Evolutionary conservation across 1,284 basidiomycete genomes (phyloP), one percentile per base, ranked within the genome.

Genomic region (Pyrrhoderma lamaoense): DNA sequence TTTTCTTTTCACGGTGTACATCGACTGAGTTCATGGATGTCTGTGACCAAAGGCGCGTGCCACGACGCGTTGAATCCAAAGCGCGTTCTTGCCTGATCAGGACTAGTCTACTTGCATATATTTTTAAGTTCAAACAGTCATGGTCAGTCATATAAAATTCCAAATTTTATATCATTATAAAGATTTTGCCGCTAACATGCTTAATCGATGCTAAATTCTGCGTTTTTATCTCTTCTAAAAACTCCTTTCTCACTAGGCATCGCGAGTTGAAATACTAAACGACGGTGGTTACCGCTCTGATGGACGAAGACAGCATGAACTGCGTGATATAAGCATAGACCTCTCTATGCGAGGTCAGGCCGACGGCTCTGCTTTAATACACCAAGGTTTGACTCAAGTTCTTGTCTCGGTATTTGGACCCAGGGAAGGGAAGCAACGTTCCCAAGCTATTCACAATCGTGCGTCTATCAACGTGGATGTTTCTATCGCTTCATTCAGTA

Each of bases 361-460:
- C 22, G 93, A 98, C 61, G 95, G 94, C 23, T 86, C 85, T 19
- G 89, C 91, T 0, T 74, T 77, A 16, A 79, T 95, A 60, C 78
- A 82, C 2, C 94, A 98, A 66, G 95, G 96, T 2, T 76, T 98
- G 19, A 97, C 95, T 0, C 81, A 85, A 54, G 91, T 96, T 7
- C 73, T 82, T 14, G 89, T 89, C 8, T 84, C 85, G 45, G 89
- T 98, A 0, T 92, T 90, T 65, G 95, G 95, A 0, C 96, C 95
- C 0, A 73, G 91, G 55, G 95, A 98, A 69, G 85, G 90, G 1
- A 85, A 79, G 65, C 76, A 78, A 70, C 76, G 82, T 53, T 84
- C 79, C 2, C 82, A 84, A 52, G 85, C 79, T 8, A 76, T 82
- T 51, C 88, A 92, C 60, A 88, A 94, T 67, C 80, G 88, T 39